Percentiles rank a stretch among this genome's conserved stretches.
Evolutionary conservation across 179 eudicot genomes (phyloP).

Genomic region (Beta lomatogona): DNA sequence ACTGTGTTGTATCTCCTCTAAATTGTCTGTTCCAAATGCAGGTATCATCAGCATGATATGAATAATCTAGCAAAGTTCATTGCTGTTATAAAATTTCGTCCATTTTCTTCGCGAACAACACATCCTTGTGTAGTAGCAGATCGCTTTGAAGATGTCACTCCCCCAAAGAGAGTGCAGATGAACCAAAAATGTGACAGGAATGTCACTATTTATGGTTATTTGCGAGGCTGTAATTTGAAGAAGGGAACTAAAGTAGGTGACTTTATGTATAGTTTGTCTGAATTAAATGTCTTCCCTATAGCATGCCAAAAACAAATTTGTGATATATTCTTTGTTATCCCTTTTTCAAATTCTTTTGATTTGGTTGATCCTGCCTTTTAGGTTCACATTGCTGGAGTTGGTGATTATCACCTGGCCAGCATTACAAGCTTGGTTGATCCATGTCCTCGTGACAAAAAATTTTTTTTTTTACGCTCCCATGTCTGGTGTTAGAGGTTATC

Average conservation of each 20-base stretch:
- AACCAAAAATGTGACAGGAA: slow-evolving; percentile 83
- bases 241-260: slow-evolving; percentile 75
- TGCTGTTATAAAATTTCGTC: slow-evolving; percentile 87
- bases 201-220: slow-evolving; percentile 82
- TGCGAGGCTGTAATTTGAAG: slow-evolving; percentile 95
- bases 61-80: slow-evolving; percentile 94
- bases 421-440: slow-evolving; percentile 83
- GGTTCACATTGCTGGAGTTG: slow-evolving; percentile 99
- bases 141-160: slow-evolving; percentile 95
- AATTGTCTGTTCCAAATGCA: slow-evolving; percentile 37
- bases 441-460: no score
- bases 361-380: slow-evolving; percentile 26
- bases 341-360: neutral
- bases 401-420: slow-evolving; percentile 76
- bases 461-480: slow-evolving; percentile 98
- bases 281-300: neutral
- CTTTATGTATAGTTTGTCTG: neutral
- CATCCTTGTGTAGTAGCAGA: slow-evolving; percentile 93
- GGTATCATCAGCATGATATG: slow-evolving; percentile 81
- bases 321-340: neutral
- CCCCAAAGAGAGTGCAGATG: slow-evolving; percentile 66
- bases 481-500: slow-evolving; percentile 82
- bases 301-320: neutral
- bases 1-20: slow-evolving; percentile 2
- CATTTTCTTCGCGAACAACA: slow-evolving; percentile 71